Evolutionary conservation across 371 early-diverging fungal genomes (phyloP).

Genomic region (Basidiobolus heterosporus): DNA sequence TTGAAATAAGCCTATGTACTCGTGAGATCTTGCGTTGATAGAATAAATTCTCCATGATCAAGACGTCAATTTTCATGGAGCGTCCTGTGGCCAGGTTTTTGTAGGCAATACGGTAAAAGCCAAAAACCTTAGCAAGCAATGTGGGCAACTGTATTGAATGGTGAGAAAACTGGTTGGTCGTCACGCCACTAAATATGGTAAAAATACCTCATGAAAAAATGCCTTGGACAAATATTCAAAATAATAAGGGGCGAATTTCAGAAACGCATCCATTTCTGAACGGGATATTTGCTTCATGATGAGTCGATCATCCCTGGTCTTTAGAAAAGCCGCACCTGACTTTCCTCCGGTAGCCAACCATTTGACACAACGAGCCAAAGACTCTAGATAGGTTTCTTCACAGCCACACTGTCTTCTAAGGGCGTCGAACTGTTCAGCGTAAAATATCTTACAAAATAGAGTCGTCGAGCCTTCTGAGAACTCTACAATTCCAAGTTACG

Average conservation of each 20-base stretch:
- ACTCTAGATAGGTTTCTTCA: constrained; percentile 66
- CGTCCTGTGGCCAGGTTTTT: constrained; percentile 65
- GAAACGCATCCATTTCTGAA: constrained; percentile 75
- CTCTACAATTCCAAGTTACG: constrained; percentile 17
- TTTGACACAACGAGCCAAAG: constrained; percentile 62
- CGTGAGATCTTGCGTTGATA: constrained; percentile 54
- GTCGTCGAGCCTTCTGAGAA: constrained; percentile 60
- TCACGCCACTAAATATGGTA: no score
- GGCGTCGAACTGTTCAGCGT: constrained; percentile 83
- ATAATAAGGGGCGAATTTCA: constrained; percentile 80
- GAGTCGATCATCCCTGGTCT: constrained; percentile 81
- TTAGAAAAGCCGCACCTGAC: constrained; percentile 76
- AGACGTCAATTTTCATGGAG: constrained; percentile 69
- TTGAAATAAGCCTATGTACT: constrained; percentile 13
- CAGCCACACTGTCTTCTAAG: constrained; percentile 68
- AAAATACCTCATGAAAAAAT: constrained; percentile 59
- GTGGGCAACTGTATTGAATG: constrained; percentile 52
- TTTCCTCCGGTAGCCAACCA: constrained; percentile 83
- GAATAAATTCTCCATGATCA: constrained; percentile 92
- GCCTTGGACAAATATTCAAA: constrained; percentile 78
- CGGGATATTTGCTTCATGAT: constrained; percentile 80
- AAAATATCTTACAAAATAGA: constrained; percentile 76
- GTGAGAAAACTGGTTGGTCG: not conserved
- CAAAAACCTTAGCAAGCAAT: constrained; percentile 82
- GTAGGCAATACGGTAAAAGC: constrained; percentile 72